Evolutionary conservation across 768 basidiomycete genomes (phyloP), one percentile per base, ranked within the genome.

Genomic region (Tulasnella sp.): DNA sequence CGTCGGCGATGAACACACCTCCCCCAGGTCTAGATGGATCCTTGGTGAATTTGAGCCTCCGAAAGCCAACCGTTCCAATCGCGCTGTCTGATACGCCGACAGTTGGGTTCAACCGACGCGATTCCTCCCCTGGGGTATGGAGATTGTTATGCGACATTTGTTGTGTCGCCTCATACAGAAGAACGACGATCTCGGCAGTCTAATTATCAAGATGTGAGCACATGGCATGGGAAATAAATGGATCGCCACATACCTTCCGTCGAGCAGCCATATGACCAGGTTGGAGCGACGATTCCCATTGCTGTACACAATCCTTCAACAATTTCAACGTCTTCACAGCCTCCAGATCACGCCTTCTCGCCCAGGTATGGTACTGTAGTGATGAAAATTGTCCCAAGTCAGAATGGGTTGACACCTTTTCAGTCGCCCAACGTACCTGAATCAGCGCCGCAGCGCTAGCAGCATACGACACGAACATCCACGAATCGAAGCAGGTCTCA

Each of bases 181-280:
- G 75, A 4, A 87, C 78, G 65, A 96, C 95, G 58, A 95, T 94
- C 72, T 97, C 93, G 48, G 89, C 83, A 0, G 89, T 91, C 88
- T 93, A 70, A 65, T 42, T 10, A 54, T 26, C 45, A 43, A 56
- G 34, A 45, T 51, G 49, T 26, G 21, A 55, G 47, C 62, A 56
- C 56, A 59, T 34, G 19, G 41, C 61, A 47, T 58, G 60, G 30
- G 50, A 56, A 52, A 58, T 61, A 67, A 70, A 61, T 59, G 55
- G 64, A 64, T n/a, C 55, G 43, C 26, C 51, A 76, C 90, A 66
- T 48, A 75, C 78, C 84, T 95, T 95, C 64, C 92, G 83, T 73
- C 92, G 81, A 19, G 88, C 84, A 43, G 88, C 90, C 90, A 94
- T 94, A 72, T 97, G 93, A 65, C 96, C 93, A 50, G 88, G 85